A percentile compares a stretch with the other conserved stretches of the same genome.
Evolutionary conservation across 805 yeast genomes (phyloP).

Genomic region (Lipomyces kockii): DNA sequence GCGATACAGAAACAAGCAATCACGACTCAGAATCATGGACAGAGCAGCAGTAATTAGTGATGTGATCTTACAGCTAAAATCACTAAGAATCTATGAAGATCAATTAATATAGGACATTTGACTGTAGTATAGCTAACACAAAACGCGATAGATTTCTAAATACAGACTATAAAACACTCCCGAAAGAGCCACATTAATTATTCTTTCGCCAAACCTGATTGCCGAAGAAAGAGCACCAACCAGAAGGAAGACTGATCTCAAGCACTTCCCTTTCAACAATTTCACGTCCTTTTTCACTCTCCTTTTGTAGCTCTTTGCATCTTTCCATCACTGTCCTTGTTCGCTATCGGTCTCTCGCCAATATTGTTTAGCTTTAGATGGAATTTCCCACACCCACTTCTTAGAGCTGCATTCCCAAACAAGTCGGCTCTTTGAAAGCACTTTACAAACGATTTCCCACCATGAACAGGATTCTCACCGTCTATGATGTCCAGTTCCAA

Average conservation of each 20-base stretch:
- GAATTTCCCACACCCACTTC: constrained; percentile 49
- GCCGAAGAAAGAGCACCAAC: too few relatives aligned
- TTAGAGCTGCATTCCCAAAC: constrained; percentile 53
- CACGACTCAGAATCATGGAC: too few relatives aligned
- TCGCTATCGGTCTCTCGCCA: constrained; percentile 56
- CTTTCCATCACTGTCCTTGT: constrained; percentile 55
- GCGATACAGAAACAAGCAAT: too few relatives aligned
- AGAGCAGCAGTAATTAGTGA: too few relatives aligned
- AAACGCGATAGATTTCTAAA: too few relatives aligned
- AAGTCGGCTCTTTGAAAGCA: constrained; percentile 47
- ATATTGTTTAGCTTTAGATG: constrained; percentile 54
- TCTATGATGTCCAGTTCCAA: constrained; percentile 51
- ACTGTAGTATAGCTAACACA: too few relatives aligned
- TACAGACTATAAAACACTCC: too few relatives aligned
- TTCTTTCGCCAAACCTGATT: too few relatives aligned
- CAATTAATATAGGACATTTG: too few relatives aligned
- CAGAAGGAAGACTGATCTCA: constrained; percentile 49
- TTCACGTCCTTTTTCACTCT: constrained; percentile 54
- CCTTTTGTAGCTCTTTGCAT: constrained; percentile 53
- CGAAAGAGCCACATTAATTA: too few relatives aligned
- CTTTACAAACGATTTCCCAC: constrained; percentile 46
- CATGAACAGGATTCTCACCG: constrained; percentile 52
- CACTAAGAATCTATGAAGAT: too few relatives aligned
- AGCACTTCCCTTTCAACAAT: constrained; percentile 54
- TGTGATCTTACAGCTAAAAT: too few relatives aligned